Conservation (phyloP, 169 alveolate genomes). For the Prorocentrum cordatum region DNA sequence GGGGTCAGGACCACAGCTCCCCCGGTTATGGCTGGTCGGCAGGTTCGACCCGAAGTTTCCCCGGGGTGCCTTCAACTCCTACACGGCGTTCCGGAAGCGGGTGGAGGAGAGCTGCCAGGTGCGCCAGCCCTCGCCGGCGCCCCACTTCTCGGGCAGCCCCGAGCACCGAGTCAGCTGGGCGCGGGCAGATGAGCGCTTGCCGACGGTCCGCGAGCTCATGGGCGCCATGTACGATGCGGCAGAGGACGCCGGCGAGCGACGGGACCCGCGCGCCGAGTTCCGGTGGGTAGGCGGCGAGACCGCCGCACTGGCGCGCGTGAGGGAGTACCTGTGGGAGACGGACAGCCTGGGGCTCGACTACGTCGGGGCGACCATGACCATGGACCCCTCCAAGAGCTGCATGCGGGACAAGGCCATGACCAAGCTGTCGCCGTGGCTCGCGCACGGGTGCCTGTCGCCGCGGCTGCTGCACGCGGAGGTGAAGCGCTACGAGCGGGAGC, state of each 20-base stretch:
- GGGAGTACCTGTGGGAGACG: slow-evolving; percentile 25
- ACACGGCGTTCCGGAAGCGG: slow-evolving; percentile 59
- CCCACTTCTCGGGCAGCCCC: not conserved
- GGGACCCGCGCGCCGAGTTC: slow-evolving; percentile 41
- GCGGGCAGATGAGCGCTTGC: not conserved
- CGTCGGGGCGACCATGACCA: slow-evolving; percentile 68
- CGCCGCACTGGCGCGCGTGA: slow-evolving; percentile 35
- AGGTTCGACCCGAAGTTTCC: no score
- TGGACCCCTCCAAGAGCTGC: slow-evolving; percentile 42
- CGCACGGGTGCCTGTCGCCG: slow-evolving; percentile 60
- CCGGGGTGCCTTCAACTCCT: slow-evolving; percentile 69
- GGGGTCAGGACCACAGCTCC: no score
- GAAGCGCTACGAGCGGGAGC: slow-evolving; percentile 26
- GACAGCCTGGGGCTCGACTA: slow-evolving; percentile 42
- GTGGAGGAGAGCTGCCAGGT: slow-evolving; percentile 28
- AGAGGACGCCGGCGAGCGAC: not conserved
- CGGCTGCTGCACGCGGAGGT: slow-evolving; percentile 35
- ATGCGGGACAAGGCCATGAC: slow-evolving; percentile 55
- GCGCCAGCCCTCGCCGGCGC: not conserved
- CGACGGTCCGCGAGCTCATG: not conserved
- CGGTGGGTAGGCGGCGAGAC: slow-evolving; percentile 59
- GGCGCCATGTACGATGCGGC: not conserved
- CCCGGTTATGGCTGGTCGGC: no score
- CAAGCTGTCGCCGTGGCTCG: slow-evolving; percentile 44
- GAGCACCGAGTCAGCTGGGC: not conserved